A percentile compares a stretch with the other conserved stretches of the same genome.
phyloP scores from a whole-genome alignment of 371 early-diverging fungal species.

The Haplosporangium sp. region DNA sequence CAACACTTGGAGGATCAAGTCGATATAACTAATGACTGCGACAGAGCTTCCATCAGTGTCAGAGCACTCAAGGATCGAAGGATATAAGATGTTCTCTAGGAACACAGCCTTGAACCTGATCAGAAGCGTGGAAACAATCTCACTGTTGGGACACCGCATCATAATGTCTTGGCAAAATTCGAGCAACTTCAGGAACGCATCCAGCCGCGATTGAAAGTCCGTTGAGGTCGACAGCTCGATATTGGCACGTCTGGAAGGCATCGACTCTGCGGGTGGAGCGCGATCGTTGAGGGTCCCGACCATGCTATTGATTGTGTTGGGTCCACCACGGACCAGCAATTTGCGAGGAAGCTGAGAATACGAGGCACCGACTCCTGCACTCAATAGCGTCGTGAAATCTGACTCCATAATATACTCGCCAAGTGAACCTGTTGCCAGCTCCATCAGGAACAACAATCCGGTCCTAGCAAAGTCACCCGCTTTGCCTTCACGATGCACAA shows the following conservation, averaged over 20 bases:
- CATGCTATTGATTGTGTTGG: constrained; percentile 63
- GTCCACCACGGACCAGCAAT: constrained; percentile 65
- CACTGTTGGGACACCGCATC: constrained; percentile 79
- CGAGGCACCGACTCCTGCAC: constrained; percentile 89
- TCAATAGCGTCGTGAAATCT: constrained; percentile 85
- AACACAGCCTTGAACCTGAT: constrained; percentile 79
- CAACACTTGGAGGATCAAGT: constrained; percentile 79
- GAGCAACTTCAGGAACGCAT: constrained; percentile 81
- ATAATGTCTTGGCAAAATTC: constrained; percentile 90
- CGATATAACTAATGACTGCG: constrained; percentile 89
- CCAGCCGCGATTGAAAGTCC: constrained; percentile 80
- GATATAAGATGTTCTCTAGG: constrained; percentile 87
- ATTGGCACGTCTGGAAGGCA: constrained; percentile 38
- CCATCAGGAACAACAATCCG: constrained; percentile 88
- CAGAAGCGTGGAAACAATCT: constrained; percentile 73
- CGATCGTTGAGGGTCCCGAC: constrained; percentile 56
- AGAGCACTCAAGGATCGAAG: constrained; percentile 86
- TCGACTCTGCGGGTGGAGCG: constrained; percentile 37
- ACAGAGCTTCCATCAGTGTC: constrained; percentile 94
- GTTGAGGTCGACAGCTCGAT: constrained; percentile 66
- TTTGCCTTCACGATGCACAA: constrained; percentile 89
- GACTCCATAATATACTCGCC: constrained; percentile 83
- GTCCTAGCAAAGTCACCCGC: constrained; percentile 92
- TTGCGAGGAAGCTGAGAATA: constrained; percentile 93
- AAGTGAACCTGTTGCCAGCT: constrained; percentile 79